Base-by-base conservation (phyloP, 176 grass and related monocot species). In the Zoysia japonica region DNA sequence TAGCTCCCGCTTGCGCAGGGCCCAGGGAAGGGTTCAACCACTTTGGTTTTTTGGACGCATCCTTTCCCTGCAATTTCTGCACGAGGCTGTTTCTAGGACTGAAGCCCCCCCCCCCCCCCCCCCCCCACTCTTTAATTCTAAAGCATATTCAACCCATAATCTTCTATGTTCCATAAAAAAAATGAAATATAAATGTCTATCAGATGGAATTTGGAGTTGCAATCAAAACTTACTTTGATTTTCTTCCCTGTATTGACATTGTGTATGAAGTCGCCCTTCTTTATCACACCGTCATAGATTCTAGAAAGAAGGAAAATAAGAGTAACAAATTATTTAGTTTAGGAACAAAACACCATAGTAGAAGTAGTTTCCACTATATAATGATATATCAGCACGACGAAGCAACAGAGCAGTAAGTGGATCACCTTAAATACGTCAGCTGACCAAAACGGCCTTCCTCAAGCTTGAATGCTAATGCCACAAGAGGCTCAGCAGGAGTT, bases 391-490 rank as follows among this genome's bases (percentile, higher is more conserved):
- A 70, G 20, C 43, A 35, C 12, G 65, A 59, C 47, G 56, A 63
- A 39, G 35, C 44, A 80, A 81, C 4, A 61, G 70, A 42, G 35
- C 4, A 47, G 64, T 78, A 64, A 47, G 5, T 74, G 73, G 5
- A 75, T 61, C 70, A 94, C 96, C 96, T 91, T 85, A 98, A 84
- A 87, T 98, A 98, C 53, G 96, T 98, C 74, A 98, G 79, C 79
- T 98, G 96, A 88, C 92, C 96, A 85, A 98, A 98, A 83, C 96
- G 96, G 9, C 96, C 96, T 92, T 98, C 96, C 86, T 98, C 96
- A 47, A 98, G 86, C 73, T 98, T 98, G 75, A 98, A 98, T 11
- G 96, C 90, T 71, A 98, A 87, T 75, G 92, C 96, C 65, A 98
- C 96, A 76, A 98, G 77, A 60, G 96, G 90, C 20, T 85, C 92